Evolutionary conservation across 805 yeast species (phyloP).

Genomic region (Vanderwaltozyma polyspora): DNA sequence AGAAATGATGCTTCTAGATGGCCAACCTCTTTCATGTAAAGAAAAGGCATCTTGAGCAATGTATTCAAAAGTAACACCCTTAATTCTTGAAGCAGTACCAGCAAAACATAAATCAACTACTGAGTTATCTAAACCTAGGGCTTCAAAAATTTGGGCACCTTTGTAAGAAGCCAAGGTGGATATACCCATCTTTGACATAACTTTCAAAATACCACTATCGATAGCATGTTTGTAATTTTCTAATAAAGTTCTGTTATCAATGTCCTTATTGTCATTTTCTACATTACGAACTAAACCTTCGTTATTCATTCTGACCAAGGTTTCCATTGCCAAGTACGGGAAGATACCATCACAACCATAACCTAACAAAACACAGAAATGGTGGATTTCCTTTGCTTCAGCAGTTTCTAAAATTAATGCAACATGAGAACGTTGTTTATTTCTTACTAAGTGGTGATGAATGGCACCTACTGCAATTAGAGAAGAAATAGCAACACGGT

Average conservation of each 20-base stretch:
- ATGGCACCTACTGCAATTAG: constrained; percentile 93
- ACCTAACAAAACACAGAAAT: constrained; percentile 85
- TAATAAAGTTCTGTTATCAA: constrained; percentile 50
- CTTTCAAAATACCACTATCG: constrained; percentile 88
- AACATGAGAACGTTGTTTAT: constrained; percentile 91
- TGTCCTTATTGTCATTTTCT: constrained; percentile 25
- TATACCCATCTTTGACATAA: constrained; percentile 99
- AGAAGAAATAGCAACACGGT: constrained; percentile 73
- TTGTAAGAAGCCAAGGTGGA: constrained; percentile 96
- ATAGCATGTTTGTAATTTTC: constrained; percentile 74
- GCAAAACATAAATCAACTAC: constrained; percentile 93
- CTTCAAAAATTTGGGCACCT: constrained; percentile 98
- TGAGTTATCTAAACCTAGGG: constrained; percentile 88
- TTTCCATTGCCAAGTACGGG: constrained; percentile 89
- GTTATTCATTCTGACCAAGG: constrained; percentile 69
- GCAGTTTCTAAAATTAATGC: constrained; percentile 89
- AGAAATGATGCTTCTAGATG: constrained; percentile 57
- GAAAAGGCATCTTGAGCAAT: constrained; percentile 95
- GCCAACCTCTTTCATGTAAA: constrained; percentile 86
- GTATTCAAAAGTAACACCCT: constrained; percentile 90
- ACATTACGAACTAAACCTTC: constrained; percentile 58
- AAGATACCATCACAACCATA: constrained; percentile 95
- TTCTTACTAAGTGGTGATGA: constrained; percentile 91
- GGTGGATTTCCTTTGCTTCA: constrained; percentile 96
- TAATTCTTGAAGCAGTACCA: constrained; percentile 94